Evolutionary conservation across 805 yeast species (phyloP).

Genomic region (Zygoascus bituminiphila): DNA sequence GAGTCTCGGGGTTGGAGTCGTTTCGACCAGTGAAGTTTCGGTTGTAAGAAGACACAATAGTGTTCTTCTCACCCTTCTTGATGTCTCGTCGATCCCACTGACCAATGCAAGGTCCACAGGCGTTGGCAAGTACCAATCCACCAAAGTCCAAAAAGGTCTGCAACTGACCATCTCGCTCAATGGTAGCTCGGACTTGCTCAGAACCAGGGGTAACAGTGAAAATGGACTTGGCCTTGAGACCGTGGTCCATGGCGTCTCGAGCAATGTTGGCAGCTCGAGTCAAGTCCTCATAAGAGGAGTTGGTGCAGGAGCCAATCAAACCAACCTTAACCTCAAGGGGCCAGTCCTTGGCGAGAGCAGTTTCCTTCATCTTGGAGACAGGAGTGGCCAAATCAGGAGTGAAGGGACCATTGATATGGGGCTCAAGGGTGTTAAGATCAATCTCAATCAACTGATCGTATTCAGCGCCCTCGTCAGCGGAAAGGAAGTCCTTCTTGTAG

Average conservation of each 20-base stretch:
- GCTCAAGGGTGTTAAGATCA: slow-evolving; percentile 81
- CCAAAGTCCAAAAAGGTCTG: slow-evolving; percentile 83
- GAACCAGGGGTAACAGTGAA: slow-evolving; percentile 97
- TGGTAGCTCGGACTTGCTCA: slow-evolving; percentile 97
- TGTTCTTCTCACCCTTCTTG: slow-evolving; percentile 89
- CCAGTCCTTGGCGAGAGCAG: slow-evolving; percentile 82
- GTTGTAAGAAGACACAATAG: slow-evolving; percentile 94
- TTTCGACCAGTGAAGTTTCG: slow-evolving; percentile 97
- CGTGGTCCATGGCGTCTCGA: slow-evolving; percentile 82
- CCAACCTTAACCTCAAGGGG: slow-evolving; percentile 89
- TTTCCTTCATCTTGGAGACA: slow-evolving; percentile 73
- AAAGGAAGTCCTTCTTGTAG: slow-evolving; percentile 48
- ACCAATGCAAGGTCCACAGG: slow-evolving; percentile 99
- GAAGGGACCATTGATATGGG: slow-evolving; percentile 95
- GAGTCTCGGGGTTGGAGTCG: slow-evolving; percentile 96
- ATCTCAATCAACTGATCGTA: slow-evolving; percentile 90
- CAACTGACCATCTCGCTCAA: slow-evolving; percentile 90
- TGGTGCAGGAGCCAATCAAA: slow-evolving; percentile 96
- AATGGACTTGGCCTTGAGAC: slow-evolving; percentile 83
- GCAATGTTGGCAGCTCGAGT: slow-evolving; percentile 91
- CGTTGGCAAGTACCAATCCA: slow-evolving; percentile 90
- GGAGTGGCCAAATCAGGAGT: slow-evolving; percentile 98
- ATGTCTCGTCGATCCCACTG: slow-evolving; percentile 96
- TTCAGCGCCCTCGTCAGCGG: slow-evolving; percentile 86
- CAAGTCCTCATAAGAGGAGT: slow-evolving; percentile 98